Percentiles rank a stretch among this genome's conserved stretches.
Evolutionary conservation across 495 filamentous ascomycete species (phyloP).

Genomic region (Daldinia caldariorum): DNA sequence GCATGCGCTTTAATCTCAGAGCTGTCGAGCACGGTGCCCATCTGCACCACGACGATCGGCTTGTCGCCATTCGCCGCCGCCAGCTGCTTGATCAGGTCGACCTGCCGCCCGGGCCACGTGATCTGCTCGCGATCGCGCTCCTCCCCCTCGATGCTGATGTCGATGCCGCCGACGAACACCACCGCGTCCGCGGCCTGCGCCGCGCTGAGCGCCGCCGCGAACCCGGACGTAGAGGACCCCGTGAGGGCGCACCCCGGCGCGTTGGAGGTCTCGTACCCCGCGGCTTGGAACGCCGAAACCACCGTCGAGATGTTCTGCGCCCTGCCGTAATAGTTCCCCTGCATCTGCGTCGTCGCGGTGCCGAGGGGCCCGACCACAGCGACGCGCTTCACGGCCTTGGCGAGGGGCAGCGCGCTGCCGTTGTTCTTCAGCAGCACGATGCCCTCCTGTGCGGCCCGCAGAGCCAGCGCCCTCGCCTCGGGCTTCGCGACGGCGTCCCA

Average conservation of each 20-base stretch:
- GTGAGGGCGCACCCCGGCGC: slow-evolving; percentile 56
- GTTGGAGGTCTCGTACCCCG: slow-evolving; percentile 60
- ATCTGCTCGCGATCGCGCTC: slow-evolving; percentile 55
- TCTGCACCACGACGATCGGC: slow-evolving; percentile 55
- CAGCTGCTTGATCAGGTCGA: slow-evolving; percentile 53
- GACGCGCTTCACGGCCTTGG: slow-evolving; percentile 52
- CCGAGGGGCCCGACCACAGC: slow-evolving; percentile 69
- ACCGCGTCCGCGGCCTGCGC: slow-evolving; percentile 54
- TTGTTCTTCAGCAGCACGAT: slow-evolving; percentile 72
- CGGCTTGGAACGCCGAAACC: slow-evolving; percentile 58
- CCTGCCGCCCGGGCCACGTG: slow-evolving; percentile 56
- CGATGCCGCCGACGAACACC: slow-evolving; percentile 58
- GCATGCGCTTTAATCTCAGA: slow-evolving; percentile 58
- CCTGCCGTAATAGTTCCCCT: slow-evolving; percentile 67
- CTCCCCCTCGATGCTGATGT: slow-evolving; percentile 54
- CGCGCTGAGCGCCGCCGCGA: slow-evolving; percentile 47
- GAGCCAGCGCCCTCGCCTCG: slow-evolving; percentile 63
- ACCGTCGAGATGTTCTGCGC: slow-evolving; percentile 67
- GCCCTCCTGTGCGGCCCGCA: slow-evolving; percentile 67
- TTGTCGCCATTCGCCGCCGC: slow-evolving; percentile 50
- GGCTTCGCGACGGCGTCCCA: slow-evolving; percentile 64
- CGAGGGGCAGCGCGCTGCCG: slow-evolving; percentile 60
- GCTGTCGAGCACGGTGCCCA: slow-evolving; percentile 67
- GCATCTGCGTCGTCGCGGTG: slow-evolving; percentile 67
- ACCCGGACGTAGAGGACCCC: slow-evolving; percentile 53